These are phyloP conservation scores for Passiflora organensis DNA, from an alignment of 345 rosid species.

Conservation along the genomic window DNA sequence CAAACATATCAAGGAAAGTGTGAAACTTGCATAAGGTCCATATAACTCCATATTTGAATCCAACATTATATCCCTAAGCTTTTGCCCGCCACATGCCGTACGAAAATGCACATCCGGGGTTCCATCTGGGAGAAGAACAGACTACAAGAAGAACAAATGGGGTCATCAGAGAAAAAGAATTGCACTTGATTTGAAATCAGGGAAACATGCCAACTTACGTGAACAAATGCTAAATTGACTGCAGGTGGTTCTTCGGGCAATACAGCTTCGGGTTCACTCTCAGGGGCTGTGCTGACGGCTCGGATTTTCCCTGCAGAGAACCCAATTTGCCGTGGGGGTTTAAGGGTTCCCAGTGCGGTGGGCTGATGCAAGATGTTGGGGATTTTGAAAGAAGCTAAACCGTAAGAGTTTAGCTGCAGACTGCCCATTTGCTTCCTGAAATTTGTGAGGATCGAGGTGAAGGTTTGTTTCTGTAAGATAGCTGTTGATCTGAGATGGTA, in stretches of 20 bases:
- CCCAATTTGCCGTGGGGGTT: constrained; percentile 17
- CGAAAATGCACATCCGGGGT: constrained; percentile 81
- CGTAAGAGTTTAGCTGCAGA: constrained; percentile 50
- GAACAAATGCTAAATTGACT: constrained; percentile 72
- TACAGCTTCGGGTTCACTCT: constrained; percentile 26
- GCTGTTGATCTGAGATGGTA: not conserved
- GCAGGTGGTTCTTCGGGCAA: constrained; percentile 49
- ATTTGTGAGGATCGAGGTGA: not conserved
- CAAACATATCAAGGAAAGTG: not conserved
- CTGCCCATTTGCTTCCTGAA: constrained; percentile 47
- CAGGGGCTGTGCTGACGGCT: constrained; percentile 48
- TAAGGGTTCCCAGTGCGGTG: constrained; percentile 19
- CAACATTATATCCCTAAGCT: constrained; percentile 89
- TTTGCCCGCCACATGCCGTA: constrained; percentile 67
- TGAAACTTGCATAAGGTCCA: constrained; percentile 73
- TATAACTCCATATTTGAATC: constrained; percentile 72
- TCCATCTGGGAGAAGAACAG: constrained; percentile 88
- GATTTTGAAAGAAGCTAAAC: constrained; percentile 37
- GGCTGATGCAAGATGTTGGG: constrained; percentile 17
- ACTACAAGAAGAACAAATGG: constrained; percentile 29
- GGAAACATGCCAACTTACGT: constrained; percentile 38
- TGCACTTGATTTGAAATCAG: not conserved
- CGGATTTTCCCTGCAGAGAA: constrained; percentile 25
- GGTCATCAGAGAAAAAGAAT: not conserved
- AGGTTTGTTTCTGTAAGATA: not conserved